These are phyloP conservation scores for Cytospora chrysosperma DNA, from an alignment of 2,329 filamentous ascomycete genomes.

Conservation along the genomic window DNA sequence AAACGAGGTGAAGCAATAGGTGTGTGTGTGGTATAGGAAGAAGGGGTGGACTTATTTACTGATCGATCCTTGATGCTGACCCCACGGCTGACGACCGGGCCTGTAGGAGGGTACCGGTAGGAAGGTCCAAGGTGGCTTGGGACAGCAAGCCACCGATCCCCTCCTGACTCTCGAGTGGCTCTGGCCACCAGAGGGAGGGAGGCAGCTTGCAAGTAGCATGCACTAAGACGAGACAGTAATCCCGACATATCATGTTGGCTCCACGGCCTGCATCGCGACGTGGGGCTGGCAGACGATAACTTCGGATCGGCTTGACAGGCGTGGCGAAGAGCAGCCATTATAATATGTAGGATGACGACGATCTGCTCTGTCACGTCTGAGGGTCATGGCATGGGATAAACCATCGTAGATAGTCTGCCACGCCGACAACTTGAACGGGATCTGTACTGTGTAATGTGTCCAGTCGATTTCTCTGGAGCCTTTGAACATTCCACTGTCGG, in stretches of 20 bases:
- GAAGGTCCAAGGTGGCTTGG: conserved; percentile 12
- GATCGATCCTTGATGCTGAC: conserved; percentile 4
- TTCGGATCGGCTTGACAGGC: conserved; percentile 11
- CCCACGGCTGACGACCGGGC: conserved; percentile 9
- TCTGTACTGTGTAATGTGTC: neutral
- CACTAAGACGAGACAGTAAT: conserved; percentile 10
- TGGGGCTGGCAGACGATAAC: conserved; percentile 7
- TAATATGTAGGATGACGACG: neutral
- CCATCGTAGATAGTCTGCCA: neutral
- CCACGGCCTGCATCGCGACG: conserved; percentile 5
- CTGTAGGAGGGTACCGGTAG: conserved; percentile 14
- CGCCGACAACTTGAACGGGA: neutral
- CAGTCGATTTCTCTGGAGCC: neutral
- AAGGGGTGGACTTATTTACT: conserved; percentile 1
- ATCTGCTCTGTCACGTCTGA: neutral
- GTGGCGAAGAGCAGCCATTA: neutral
- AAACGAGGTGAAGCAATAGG: conserved; percentile 3
- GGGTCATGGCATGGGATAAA: neutral
- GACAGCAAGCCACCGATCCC: conserved; percentile 11
- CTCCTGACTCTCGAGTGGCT: conserved; percentile 8
- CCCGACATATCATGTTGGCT: conserved; percentile 8
- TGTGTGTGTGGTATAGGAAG: conserved; percentile 3
- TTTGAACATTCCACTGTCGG: neutral
- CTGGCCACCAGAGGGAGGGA: conserved; percentile 1
- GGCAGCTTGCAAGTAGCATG: neutral